These are phyloP conservation scores for Fraxinus velutina DNA, from an alignment of 305 asterid genomes.

Conservation along the genomic window DNA sequence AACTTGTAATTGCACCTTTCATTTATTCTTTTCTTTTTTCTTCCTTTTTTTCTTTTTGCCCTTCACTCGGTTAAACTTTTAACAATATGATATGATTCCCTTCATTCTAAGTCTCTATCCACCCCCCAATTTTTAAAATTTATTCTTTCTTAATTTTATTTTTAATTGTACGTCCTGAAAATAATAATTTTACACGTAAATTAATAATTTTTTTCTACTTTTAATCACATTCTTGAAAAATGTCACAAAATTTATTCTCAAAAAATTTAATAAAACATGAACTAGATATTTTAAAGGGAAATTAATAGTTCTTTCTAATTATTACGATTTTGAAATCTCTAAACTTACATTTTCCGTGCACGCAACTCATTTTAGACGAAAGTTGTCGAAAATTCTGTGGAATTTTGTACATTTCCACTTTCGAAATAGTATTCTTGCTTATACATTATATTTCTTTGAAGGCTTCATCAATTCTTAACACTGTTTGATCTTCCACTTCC, in stretches of 20 bases:
- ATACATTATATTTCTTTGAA: background rate
- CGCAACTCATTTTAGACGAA: background rate
- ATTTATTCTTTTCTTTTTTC: background rate
- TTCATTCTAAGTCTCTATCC: background rate
- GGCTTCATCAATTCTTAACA: background rate
- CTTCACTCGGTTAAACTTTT: background rate
- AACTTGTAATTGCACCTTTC: background rate
- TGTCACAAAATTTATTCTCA: background rate
- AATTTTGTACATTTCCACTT: background rate
- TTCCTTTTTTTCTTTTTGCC: background rate
- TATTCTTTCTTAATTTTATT: background rate
- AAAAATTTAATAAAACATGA: background rate
- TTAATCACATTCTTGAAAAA: background rate
- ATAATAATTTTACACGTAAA: background rate
- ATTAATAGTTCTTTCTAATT: background rate
- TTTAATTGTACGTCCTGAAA: background rate
- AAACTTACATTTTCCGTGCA: background rate
- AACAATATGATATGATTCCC: background rate
- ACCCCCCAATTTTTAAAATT: background rate
- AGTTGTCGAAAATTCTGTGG: background rate
- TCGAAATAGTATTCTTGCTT: background rate
- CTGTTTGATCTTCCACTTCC: background rate
- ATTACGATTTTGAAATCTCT: background rate
- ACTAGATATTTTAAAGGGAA: background rate
- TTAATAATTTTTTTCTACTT: background rate